phyloP scores from a whole-genome alignment of 768 basidiomycete genomes.

The Leccinum truebloodii region DNA sequence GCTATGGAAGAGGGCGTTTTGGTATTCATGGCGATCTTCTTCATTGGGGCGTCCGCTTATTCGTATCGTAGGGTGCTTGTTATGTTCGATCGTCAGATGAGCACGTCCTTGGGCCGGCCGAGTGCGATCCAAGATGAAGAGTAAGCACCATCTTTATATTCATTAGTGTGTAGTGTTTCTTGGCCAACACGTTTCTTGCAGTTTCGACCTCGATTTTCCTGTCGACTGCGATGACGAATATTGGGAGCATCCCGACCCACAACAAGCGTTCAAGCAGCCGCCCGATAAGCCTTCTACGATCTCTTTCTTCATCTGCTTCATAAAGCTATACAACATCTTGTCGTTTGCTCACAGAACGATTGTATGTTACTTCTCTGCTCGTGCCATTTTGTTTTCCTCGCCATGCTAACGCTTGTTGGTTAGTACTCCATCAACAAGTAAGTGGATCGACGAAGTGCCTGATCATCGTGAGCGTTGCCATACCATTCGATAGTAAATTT shows the following conservation, averaged over 20 bases:
- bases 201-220: constrained; percentile 62
- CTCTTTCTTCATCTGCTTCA: constrained; percentile 50
- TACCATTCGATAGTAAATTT: neutral
- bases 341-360: constrained; percentile 64
- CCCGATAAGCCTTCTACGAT: constrained; percentile 53
- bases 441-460: constrained; percentile 76
- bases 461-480: constrained; percentile 31
- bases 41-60: neutral
- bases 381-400: neutral
- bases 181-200: constrained; percentile 22
- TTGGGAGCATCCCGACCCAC: constrained; percentile 53
- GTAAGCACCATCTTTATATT: constrained; percentile 36
- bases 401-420: neutral
- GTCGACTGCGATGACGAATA: constrained; percentile 71
- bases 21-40: constrained; percentile 25
- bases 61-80: constrained; percentile 30
- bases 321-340: constrained; percentile 64
- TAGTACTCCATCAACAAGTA: constrained; percentile 75
- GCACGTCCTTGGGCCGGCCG: constrained; percentile 62
- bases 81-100: constrained; percentile 33
- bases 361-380: constrained; percentile 36
- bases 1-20: constrained; percentile 59
- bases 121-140: constrained; percentile 72
- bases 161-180: neutral
- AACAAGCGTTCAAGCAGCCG: constrained; percentile 62